phyloP scores from a whole-genome alignment of 225 moss, liverwort and hornwort genomes.

The Straminergon stramineum region DNA sequence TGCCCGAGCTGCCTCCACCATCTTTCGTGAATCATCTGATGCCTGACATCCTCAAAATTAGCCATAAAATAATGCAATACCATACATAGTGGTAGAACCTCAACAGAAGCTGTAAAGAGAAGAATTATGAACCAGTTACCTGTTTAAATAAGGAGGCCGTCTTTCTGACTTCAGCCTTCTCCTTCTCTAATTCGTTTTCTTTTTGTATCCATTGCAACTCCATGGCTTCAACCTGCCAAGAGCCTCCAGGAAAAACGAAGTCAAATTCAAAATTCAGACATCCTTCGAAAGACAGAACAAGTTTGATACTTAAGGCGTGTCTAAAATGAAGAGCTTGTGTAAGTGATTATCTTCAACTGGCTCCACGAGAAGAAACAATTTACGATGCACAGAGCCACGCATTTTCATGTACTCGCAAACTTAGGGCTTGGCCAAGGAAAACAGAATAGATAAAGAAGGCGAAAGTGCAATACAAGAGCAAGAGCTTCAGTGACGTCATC shows the following conservation, averaged over 20 bases:
- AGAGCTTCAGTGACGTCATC: slow-evolving; percentile 72
- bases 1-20: slow-evolving; percentile 63
- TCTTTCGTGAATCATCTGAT: slow-evolving; percentile 58
- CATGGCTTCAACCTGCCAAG: slow-evolving; percentile 56
- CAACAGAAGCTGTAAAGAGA: neutral
- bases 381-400: neutral
- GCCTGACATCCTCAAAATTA: slow-evolving; percentile 34
- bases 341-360: neutral
- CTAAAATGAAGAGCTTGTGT: neutral
- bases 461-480: slow-evolving; percentile 28
- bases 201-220: slow-evolving; percentile 46
- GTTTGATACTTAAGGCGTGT: neutral
- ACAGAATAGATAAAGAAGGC: neutral
- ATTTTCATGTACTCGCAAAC: neutral
- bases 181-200: slow-evolving; percentile 57
- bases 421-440: neutral
- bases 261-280: slow-evolving; percentile 1
- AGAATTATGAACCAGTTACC: slow-evolving; percentile 5
- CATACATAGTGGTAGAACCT: neutral
- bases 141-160: slow-evolving; percentile 52
- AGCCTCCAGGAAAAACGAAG: slow-evolving; percentile 12
- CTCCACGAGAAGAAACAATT: neutral
- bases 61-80: neutral
- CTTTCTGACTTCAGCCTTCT: slow-evolving; percentile 51
- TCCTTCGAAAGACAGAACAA: neutral